Conservation (phyloP, 2,329 filamentous ascomycete species). For the Furcasterigmium furcatum region DNA sequence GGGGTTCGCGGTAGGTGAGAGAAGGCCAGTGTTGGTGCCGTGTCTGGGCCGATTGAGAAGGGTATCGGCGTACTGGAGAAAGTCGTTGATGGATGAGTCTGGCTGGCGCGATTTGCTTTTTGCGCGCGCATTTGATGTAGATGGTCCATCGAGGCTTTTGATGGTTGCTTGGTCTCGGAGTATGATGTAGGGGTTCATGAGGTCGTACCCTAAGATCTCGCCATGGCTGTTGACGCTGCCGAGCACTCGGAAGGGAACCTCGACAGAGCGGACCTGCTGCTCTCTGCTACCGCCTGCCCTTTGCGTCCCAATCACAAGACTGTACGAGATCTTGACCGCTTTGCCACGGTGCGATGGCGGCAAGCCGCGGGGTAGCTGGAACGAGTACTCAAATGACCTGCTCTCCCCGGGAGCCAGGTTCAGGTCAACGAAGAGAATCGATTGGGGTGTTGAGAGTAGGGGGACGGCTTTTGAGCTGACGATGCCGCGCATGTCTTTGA, state of each 20-base stretch:
- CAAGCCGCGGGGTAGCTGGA: slow-evolving; percentile 81
- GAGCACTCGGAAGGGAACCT: slow-evolving; percentile 87
- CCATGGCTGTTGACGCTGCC: slow-evolving; percentile 89
- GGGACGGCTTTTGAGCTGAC: slow-evolving; percentile 85
- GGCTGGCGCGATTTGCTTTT: slow-evolving; percentile 5
- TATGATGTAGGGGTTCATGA: slow-evolving; percentile 91
- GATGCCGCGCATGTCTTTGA: slow-evolving; percentile 90
- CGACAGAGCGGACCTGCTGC: slow-evolving; percentile 84
- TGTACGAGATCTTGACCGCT: slow-evolving; percentile 91
- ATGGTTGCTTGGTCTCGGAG: slow-evolving; percentile 78
- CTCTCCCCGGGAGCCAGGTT: slow-evolving; percentile 85
- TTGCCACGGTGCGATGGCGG: slow-evolving; percentile 89
- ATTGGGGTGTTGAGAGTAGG: slow-evolving; percentile 90
- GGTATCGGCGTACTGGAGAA: slow-evolving; percentile 74
- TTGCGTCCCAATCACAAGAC: slow-evolving; percentile 88
- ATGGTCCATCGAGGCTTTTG: slow-evolving; percentile 41
- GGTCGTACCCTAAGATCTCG: slow-evolving; percentile 85
- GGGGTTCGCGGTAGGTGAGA: slow-evolving; percentile 66
- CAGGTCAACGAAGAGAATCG: slow-evolving; percentile 91
- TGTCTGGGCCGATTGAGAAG: slow-evolving; percentile 60
- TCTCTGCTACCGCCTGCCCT: slow-evolving; percentile 73
- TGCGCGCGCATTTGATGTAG: slow-evolving; percentile 11
- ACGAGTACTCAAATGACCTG: slow-evolving; percentile 80
- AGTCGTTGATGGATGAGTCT: slow-evolving; percentile 50
- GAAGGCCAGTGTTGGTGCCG: slow-evolving; percentile 54